Percentiles rank a stretch among this genome's conserved stretches.
These are phyloP conservation scores for Heliocybe sulcata DNA, from an alignment of 1,284 basidiomycete genomes.

Conservation along the genomic window DNA sequence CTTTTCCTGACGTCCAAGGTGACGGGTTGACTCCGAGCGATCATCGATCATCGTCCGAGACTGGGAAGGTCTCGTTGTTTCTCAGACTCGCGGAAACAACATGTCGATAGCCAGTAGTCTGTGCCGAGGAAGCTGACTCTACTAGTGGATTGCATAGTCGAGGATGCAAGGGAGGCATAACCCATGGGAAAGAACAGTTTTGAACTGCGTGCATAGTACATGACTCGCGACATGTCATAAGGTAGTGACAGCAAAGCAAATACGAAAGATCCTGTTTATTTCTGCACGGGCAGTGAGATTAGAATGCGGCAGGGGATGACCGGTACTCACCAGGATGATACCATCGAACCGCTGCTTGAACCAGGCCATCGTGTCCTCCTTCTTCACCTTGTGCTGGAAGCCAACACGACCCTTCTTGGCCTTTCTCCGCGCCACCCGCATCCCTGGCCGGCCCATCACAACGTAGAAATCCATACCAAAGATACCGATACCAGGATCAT, in stretches of 20 bases:
- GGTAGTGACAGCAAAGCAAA: not conserved
- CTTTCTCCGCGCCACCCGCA: constrained; percentile 89
- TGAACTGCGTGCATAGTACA: constrained; percentile 2
- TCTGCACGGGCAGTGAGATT: constrained; percentile 3
- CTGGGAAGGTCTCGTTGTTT: no score
- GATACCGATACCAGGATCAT: constrained; percentile 96
- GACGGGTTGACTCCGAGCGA: no score
- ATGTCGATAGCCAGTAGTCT: no score
- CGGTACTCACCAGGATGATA: constrained; percentile 77
- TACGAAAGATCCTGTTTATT: constrained; percentile 6
- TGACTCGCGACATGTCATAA: constrained; percentile 2
- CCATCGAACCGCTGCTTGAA: constrained; percentile 99
- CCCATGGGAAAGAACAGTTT: constrained; percentile 1
- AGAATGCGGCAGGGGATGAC: not conserved
- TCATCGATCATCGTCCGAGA: no score
- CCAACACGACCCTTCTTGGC: constrained; percentile 86
- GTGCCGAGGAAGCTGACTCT: no score
- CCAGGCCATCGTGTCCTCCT: constrained; percentile 94
- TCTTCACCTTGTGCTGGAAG: constrained; percentile 81
- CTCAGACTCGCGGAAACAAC: no score
- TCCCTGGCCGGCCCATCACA: constrained; percentile 95
- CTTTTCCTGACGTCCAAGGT: no score
- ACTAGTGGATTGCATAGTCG: no score
- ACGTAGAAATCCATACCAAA: constrained; percentile 99
- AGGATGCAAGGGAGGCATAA: not conserved